Evolutionary conservation across 2,329 filamentous ascomycete genomes (phyloP), one percentile per base, ranked within the genome.

Genomic region (Simplicillium sp.): DNA sequence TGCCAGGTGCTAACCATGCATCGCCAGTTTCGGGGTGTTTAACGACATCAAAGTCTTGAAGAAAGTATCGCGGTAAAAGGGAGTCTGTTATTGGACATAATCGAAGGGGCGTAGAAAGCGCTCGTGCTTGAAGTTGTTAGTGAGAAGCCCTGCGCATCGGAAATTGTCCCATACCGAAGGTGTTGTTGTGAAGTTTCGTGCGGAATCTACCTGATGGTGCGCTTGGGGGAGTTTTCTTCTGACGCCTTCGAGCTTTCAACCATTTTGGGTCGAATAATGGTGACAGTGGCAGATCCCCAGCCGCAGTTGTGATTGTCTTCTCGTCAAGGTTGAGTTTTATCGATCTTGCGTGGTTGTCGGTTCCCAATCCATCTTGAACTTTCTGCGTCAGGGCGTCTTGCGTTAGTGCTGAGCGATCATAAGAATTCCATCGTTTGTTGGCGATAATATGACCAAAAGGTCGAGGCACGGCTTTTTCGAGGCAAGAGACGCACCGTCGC

Each of bases 91-190:
- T 53, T 16, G 58, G 51, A 50, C 81, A 85, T 42, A 56, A 50
- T 40, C 84, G 77, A 16, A 81, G 42, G 0, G 78, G 75, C 0
- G 73, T 73, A 25, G 74, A 73, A 16, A 88, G 69, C 7, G 78
- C 74, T 35, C 69, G 69, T 3, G 82, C 82, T 84, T 18, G 17
- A 42, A 5, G 40, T 32, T 16, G 33, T 38, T 38, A 45, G 41
- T 20, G 4, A 31, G 31, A 1, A 16, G 15, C 16, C 25, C 14
- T 37, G 20, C 9, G 20, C 20, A 5, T 6, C 13, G 12, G 18
- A 6, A 9, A 6, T n/a, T 11, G 12, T 7, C 11, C 20, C 62
- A 25, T 62, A 83, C 80, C 83, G 49, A 75, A 87, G 3, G 80
- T 67, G 48, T 84, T 88, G 31, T 67, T 67, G 25, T 62, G 64